Conservation (phyloP, 1,284 basidiomycete genomes). For the Ceratobasidium sp. region DNA sequence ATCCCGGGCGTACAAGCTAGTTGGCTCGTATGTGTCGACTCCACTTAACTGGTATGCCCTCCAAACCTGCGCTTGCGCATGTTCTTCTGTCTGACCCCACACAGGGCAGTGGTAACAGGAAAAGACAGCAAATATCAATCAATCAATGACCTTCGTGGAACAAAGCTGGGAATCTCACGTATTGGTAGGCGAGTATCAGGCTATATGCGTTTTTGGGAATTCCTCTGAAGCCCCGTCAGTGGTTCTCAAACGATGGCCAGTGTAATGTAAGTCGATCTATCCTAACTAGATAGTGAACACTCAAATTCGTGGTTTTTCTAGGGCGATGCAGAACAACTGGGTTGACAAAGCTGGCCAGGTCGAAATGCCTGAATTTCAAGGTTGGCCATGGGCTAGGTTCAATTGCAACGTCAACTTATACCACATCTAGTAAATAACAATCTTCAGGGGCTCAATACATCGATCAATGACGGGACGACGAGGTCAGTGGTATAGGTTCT, state of each 20-base stretch:
- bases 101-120: slow-evolving; percentile 91
- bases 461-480: slow-evolving; percentile 86
- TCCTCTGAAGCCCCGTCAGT: slow-evolving; percentile 51
- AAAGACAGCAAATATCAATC: slow-evolving; percentile 71
- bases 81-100: not conserved
- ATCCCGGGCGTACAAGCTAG: slow-evolving; percentile 83
- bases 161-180: slow-evolving; percentile 87
- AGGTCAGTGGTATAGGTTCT: slow-evolving; percentile 9
- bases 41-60: slow-evolving; percentile 77
- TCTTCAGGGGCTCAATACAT: slow-evolving; percentile 84
- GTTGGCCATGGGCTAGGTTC: slow-evolving; percentile 52
- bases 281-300: not conserved
- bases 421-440: slow-evolving; percentile 76
- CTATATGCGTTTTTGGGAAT: not conserved
- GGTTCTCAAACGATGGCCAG: slow-evolving; percentile 94
- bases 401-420: not conserved
- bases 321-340: slow-evolving; percentile 70
- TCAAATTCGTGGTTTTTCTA: not conserved
- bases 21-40: slow-evolving; percentile 89
- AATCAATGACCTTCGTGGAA: slow-evolving; percentile 78
- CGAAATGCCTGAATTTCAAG: slow-evolving; percentile 64
- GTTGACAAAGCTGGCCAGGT: slow-evolving; percentile 47
- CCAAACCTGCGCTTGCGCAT: not conserved
- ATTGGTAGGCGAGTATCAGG: slow-evolving; percentile 67
- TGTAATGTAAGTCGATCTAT: slow-evolving; percentile 75